Base-by-base conservation (phyloP, 495 filamentous ascomycete genomes). In the Aspergillus nanangensis region DNA sequence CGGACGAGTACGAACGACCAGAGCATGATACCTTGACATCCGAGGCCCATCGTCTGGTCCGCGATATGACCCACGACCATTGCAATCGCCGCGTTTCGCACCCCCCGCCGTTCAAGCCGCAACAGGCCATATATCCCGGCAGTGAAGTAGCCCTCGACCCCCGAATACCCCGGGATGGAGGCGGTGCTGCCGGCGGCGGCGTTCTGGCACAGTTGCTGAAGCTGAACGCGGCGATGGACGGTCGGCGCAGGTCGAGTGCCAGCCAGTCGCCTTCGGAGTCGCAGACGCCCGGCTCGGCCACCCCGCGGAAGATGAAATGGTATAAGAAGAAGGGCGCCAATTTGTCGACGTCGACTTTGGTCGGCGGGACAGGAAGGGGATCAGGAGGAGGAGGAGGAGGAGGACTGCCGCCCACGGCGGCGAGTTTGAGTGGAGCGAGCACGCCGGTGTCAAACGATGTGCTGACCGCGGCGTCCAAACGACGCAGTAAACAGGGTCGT, bases 141-240 rank as follows among this genome's bases (percentile, higher is more conserved):
- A 31, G 24, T n/a, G 10, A 50, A 39, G 23, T n/a, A 4, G 33
- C 20, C 22, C 8, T 8, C 10, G 36, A 25, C 8, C 18, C 37
- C 4, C 11, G 23, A 29, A 2, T 33, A n/a, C 23, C 3, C 8
- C 2, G 51, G 25, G 5, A 21, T 57, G 15, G 44, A 49, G 15
- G 62, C 58, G 43, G 62, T 5, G 52, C 55, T 24, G 63, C 56
- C 11, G 57, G 57, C 2, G 66, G 65, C 10, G 63, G 63, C 1
- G 52, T 70, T 22, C 37, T 70, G 13, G 63, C 64, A 2, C 66
- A 70, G 32, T 42, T 70, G 15, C 54, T 68, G 1, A 61, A 58
- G 29, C 38, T 68, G 14, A 62, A 63, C 36, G 48, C 50, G 1
- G 35, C 33, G 4, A 47, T 36, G 38, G 57, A 37, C 41, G 44